Base-by-base conservation (phyloP, 1,139 yeast species). In the Magnusiomyces sp. region DNA sequence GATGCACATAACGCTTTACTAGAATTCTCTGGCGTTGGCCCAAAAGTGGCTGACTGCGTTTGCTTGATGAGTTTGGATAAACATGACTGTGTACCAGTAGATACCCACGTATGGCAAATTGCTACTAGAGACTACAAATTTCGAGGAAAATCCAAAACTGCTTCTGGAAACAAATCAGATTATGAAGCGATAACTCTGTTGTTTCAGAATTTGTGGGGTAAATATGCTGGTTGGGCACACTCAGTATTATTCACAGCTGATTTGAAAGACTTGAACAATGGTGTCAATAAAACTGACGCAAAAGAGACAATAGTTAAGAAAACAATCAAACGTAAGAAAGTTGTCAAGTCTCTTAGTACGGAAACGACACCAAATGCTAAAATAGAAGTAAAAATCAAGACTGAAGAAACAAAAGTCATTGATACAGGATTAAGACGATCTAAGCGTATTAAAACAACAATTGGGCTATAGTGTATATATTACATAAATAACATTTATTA, bases 171-270 rank as follows among this genome's bases (percentile, higher is more conserved):
- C 6, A 20, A 20, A 14, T 19, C 42, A 11, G 75, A 80, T 2
- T 83, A 87, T 61, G 76, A 71, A 23, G 74, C 75, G 16, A 82
- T 88, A 2, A 72, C 92, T 38, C 60, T 62, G 5, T 80, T 77
- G 62, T 84, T 90, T 61, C 72, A 76, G 45, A 73, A 73, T 0
- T 69, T 83, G 29, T 92, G 96, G 90, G 97, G 97, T 0, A 76
- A 77, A 0, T 84, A 85, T 63, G 97, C 98, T 4, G 98, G 98
- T 0, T 92, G 98, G 98, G 97, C 97, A 0, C 97, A 90, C 61
- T 83, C 92, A 14, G 90, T 90, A 11, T 72, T 90, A 53, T 92
- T 90, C 67, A 83, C 97, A 0, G 87, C 90, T 6, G 97, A 89
- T 62, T 73, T 90, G 53, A 64, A 71, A 40, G 83, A 80, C 58